Evolutionary conservation across 2,329 filamentous ascomycete species (phyloP).

Genomic region (Zymoseptoria ardabiliae): DNA sequence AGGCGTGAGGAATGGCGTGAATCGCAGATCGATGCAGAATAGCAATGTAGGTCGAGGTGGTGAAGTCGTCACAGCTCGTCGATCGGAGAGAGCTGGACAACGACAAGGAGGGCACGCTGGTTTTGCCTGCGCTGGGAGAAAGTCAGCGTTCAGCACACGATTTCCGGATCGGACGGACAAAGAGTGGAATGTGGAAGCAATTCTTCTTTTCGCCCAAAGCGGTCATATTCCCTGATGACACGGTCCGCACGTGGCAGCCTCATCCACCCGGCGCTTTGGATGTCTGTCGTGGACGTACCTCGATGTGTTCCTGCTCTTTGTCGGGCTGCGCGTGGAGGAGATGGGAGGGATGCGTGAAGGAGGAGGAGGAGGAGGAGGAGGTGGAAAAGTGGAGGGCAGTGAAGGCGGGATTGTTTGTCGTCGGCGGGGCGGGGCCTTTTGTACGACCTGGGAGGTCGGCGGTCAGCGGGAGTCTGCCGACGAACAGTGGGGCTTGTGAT

Average conservation of each 20-base stretch:
- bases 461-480: neutral
- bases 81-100: neutral
- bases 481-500: neutral
- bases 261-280: neutral
- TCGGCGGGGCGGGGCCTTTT: neutral
- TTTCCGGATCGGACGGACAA: neutral
- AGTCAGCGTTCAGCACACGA: neutral
- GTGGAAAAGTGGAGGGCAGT: neutral
- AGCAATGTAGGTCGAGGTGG: neutral
- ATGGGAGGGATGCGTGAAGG: neutral
- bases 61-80: neutral
- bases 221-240: neutral
- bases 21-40: neutral
- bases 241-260: neutral
- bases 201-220: neutral
- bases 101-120: neutral
- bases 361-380: neutral
- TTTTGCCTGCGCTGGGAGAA: neutral
- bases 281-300: neutral
- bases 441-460: neutral
- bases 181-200: neutral
- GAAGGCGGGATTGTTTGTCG: neutral
- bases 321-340: neutral
- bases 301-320: neutral
- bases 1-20: neutral